phyloP scores from a whole-genome alignment of 2,329 filamentous ascomycete species.

The Aureobasidium lini region DNA sequence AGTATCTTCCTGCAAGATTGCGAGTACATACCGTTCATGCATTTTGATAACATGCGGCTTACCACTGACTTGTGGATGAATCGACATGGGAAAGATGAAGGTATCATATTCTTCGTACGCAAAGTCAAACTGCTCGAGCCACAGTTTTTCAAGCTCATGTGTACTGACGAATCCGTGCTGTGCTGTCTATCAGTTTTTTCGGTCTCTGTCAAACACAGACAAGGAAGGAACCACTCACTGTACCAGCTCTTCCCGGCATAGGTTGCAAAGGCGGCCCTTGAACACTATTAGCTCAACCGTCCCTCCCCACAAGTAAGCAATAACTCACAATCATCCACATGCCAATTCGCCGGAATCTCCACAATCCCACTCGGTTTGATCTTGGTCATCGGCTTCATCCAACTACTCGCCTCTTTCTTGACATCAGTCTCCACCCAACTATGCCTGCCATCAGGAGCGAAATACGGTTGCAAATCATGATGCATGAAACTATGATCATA shows the following conservation, averaged over 20 bases:
- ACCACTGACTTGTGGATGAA: slow-evolving; percentile 43
- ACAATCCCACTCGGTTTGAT: slow-evolving; percentile 31
- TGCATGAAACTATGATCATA: slow-evolving; percentile 46
- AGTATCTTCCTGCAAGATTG: too few species aligned
- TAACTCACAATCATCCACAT: slow-evolving; percentile 35
- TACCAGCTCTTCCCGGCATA: slow-evolving; percentile 22
- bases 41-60: slow-evolving; percentile 41
- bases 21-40: slow-evolving; percentile 31
- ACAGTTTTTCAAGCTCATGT: slow-evolving; percentile 34
- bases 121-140: slow-evolving; percentile 42
- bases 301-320: neutral
- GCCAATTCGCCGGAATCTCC: slow-evolving; percentile 41
- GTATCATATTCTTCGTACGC: slow-evolving; percentile 39
- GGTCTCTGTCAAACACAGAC: neutral
- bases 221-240: slow-evolving; percentile 1
- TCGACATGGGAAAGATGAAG: slow-evolving; percentile 41
- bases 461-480: slow-evolving; percentile 37
- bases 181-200: neutral
- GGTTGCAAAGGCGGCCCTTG: slow-evolving; percentile 35
- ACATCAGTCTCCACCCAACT: slow-evolving; percentile 27
- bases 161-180: slow-evolving; percentile 37
- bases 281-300: neutral
- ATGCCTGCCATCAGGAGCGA: slow-evolving; percentile 22
- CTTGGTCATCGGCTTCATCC: slow-evolving; percentile 33
- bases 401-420: slow-evolving; percentile 26